A percentile compares a stretch with the other conserved stretches of the same genome.
These are phyloP conservation scores for Gaertneriomyces sp. DNA, from an alignment of 192 early-diverging fungal genomes.

Conservation along the genomic window DNA sequence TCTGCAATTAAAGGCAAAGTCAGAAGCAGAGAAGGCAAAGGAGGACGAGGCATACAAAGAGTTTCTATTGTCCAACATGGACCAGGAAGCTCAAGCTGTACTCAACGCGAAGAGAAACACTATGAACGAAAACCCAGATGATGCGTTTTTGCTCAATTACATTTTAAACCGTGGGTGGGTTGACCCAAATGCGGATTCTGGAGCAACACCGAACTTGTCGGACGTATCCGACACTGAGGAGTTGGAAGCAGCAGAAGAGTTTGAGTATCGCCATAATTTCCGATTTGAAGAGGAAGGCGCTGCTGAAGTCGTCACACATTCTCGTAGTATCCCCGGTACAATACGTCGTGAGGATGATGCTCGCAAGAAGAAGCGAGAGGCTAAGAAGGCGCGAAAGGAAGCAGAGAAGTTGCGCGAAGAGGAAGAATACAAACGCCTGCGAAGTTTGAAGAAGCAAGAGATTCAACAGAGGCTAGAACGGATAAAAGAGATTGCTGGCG, in stretches of 20 bases:
- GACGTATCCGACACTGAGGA: slow-evolving; percentile 67
- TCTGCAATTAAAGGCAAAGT: slow-evolving; percentile 69
- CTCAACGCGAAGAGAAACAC: too few species aligned
- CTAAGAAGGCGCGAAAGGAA: slow-evolving; percentile 67
- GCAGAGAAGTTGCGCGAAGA: slow-evolving; percentile 65
- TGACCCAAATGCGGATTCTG: slow-evolving; percentile 64
- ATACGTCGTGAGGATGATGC: slow-evolving; percentile 79
- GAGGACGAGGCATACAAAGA: slow-evolving; percentile 88
- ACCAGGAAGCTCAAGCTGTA: background rate
- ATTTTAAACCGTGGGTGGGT: slow-evolving; percentile 94
- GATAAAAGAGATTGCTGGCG: slow-evolving; percentile 76
- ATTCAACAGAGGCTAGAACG: slow-evolving; percentile 75
- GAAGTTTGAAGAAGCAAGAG: slow-evolving; percentile 88
- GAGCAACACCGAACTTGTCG: slow-evolving; percentile 63
- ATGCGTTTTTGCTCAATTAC: slow-evolving; percentile 72
- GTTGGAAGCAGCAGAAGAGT: slow-evolving; percentile 77
- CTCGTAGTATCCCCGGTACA: slow-evolving; percentile 78
- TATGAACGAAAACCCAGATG: slow-evolving; percentile 31
- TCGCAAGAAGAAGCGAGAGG: slow-evolving; percentile 71
- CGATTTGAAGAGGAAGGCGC: slow-evolving; percentile 85
- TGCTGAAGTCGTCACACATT: slow-evolving; percentile 66
- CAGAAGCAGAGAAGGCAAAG: slow-evolving; percentile 66
- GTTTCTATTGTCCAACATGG: slow-evolving; percentile 83
- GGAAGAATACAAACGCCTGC: slow-evolving; percentile 86
- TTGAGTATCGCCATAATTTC: slow-evolving; percentile 91